Evolutionary conservation across 2,329 filamentous ascomycete genomes (phyloP).

Genomic region (Neopestalotiopsis clavispora): DNA sequence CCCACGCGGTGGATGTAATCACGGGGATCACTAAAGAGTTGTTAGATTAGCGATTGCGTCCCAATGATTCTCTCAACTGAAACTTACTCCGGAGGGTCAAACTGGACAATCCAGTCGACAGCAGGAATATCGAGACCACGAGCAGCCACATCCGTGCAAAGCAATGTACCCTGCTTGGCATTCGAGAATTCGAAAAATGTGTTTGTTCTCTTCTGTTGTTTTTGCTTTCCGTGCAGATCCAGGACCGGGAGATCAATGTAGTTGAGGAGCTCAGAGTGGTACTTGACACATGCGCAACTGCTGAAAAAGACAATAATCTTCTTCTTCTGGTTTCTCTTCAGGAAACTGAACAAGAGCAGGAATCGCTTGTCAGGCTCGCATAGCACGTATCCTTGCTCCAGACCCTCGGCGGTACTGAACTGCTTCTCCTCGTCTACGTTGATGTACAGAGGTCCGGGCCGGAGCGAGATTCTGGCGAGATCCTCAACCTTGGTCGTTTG

Average conservation of each 20-base stretch:
- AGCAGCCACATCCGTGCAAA: conserved; percentile 96
- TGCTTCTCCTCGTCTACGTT: conserved; percentile 92
- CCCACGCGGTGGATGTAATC: conserved; percentile 97
- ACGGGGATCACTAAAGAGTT: background rate
- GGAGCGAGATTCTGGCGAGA: conserved; percentile 88
- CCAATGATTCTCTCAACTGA: too few species aligned
- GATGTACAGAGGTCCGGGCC: conserved; percentile 91
- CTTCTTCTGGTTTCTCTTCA: conserved; percentile 91
- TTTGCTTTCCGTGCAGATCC: conserved; percentile 88
- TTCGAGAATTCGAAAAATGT: conserved; percentile 88
- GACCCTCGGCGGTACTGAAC: conserved; percentile 87
- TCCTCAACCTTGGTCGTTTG: conserved; percentile 99
- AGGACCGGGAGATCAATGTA: conserved; percentile 81
- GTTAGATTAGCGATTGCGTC: conserved; percentile 14
- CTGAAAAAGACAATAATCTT: conserved; percentile 98
- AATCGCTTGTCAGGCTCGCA: conserved; percentile 95
- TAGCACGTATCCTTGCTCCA: conserved; percentile 95
- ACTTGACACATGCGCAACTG: conserved; percentile 91
- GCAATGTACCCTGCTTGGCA: conserved; percentile 79
- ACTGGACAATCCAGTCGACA: conserved; percentile 96
- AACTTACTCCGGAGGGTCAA: conserved; percentile 74
- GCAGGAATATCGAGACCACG: conserved; percentile 93
- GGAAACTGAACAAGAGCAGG: conserved; percentile 92
- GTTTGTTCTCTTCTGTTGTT: conserved; percentile 98
- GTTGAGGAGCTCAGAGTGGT: conserved; percentile 93